Evolutionary conservation across 2,329 filamentous ascomycete genomes (phyloP).

Genomic region (Cladophialophora immunda): DNA sequence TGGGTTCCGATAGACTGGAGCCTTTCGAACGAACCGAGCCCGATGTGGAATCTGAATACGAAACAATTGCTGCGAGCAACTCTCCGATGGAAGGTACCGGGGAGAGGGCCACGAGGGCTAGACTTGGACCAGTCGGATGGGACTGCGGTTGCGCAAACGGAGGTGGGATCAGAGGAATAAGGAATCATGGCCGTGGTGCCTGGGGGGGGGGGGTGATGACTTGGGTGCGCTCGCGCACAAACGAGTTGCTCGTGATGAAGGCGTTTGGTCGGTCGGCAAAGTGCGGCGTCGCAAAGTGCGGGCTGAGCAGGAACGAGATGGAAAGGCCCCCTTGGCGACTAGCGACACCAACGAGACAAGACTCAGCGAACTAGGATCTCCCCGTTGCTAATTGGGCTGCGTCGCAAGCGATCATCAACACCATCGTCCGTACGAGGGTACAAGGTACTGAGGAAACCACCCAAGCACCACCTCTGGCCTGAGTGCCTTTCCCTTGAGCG

Average conservation of each 20-base stretch:
- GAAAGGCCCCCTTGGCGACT: not conserved
- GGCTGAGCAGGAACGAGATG: not conserved
- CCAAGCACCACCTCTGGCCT: not conserved
- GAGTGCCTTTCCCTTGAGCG: not conserved
- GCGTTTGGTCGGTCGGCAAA: conserved; percentile 5
- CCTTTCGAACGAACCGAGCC: conserved; percentile 11
- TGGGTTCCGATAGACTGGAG: conserved; percentile 9
- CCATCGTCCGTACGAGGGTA: not conserved
- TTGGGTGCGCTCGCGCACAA: no score
- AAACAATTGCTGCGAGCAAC: conserved; percentile 3
- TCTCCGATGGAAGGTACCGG: conserved; percentile 9
- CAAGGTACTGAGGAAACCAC: not conserved
- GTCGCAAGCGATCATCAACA: not conserved
- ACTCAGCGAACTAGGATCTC: not conserved
- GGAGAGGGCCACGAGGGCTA: not conserved
- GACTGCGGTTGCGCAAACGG: not conserved
- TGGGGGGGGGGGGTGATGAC: no score
- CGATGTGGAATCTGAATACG: conserved; percentile 16
- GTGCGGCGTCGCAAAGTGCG: not conserved
- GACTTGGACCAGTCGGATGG: conserved; percentile 14
- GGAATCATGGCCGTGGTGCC: not conserved
- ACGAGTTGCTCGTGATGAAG: no score
- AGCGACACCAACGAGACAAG: not conserved
- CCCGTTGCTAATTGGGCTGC: conserved; percentile 11
- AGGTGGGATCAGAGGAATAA: conserved; percentile 5